Base-by-base conservation (phyloP, 345 rosid species). In the Eucalyptus polyanthemos region DNA sequence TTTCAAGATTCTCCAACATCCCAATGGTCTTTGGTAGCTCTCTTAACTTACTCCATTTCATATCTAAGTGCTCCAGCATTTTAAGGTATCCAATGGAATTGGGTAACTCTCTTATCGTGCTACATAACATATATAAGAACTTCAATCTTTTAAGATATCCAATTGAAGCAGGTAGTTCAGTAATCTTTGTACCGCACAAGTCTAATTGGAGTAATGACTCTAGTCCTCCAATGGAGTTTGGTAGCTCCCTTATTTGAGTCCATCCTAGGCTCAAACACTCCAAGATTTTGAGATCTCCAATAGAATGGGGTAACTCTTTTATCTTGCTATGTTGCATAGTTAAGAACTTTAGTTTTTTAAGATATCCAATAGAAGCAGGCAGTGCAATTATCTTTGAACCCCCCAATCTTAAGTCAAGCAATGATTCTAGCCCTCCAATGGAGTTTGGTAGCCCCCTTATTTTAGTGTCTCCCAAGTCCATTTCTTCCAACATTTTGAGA, bases 121-220 rank as follows among this genome's bases (percentile, higher is more conserved):
- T 34, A 12, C 1, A 6, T 0, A 2, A 3, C 44, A 6, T 19
- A 17, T 0, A 2, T 19, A 72, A 72, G 4, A 0, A 0, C 45
- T 72, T 19, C 81, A 72, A 12, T 21, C 81, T 72, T 72, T 6
- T 72, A 40, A 72, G 81, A 72, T 37, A 19, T 34, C 81, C 81
- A 72, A 34, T 34, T 34, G 81, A 72, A 72, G 81, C 14, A 10
- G 27, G 81, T 22, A 72, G 25, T 9, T 0, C 27, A 9, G 4
- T 37, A 72, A 72, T 34, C 44, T 72, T 34, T 34, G 81, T 34
- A 5, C 0, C 0, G 0, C 0, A 0, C 27, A 72, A 37, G 0
- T 2, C 24, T 72, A 72, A 72, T 6, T 2, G 0, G 6, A 76
- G 45, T 44, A 76, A 76, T 37, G 83, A 76, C 42, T 76, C 83